Base-by-base conservation (phyloP, 805 yeast genomes). In the Candida pseudofarinosa region DNA sequence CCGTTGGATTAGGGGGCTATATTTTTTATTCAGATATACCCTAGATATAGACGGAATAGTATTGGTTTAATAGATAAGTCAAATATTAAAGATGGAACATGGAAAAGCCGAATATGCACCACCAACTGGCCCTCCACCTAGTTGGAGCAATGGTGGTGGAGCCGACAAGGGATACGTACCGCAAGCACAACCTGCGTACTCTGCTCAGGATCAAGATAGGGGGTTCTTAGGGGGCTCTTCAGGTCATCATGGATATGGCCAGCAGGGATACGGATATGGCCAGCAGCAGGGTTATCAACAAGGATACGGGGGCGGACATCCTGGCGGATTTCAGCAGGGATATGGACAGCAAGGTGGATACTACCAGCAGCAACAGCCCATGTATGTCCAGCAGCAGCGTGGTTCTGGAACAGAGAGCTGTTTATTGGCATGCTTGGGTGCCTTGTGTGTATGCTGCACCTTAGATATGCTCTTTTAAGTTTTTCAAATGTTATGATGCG, bases 361-460 rank as follows among this genome's bases (percentile, higher is more conserved):
- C 45, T 60, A 64, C 45, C 71, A 63, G 42, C 73, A 67, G 48
- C 73, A 65, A 46, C 73, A 68, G 43, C 74, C 72, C 28, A 66
- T 69, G 65, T 69, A 69, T 43, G 74, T 69, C 4, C 75, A 69
- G 52, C 74, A 69, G 45, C 67, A 66, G 43, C 46, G 46, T 16
- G 43, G 51, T 3, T 43, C 55, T 19, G 45, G 50, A 31, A 48
- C 48, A 38, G 58, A 51, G 19, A 52, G 56, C 12, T 67, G 73
- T 49, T 63, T 70, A 49, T 65, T 65, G 58, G 72, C 61, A 13
- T 69, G 74, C 51, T 61, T 67, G 49, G 75, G 65, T 14, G 74
- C 74, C 2, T 48, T 69, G 37, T 61, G 66, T 63, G 45, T 70
- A 38, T 70, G 76, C 50, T 70, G 74, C 54, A 60, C 66, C 12